A percentile compares a stretch with the other conserved stretches of the same genome.
phyloP scores from a whole-genome alignment of 495 filamentous ascomycete genomes.

The Neurospora sp. region DNA sequence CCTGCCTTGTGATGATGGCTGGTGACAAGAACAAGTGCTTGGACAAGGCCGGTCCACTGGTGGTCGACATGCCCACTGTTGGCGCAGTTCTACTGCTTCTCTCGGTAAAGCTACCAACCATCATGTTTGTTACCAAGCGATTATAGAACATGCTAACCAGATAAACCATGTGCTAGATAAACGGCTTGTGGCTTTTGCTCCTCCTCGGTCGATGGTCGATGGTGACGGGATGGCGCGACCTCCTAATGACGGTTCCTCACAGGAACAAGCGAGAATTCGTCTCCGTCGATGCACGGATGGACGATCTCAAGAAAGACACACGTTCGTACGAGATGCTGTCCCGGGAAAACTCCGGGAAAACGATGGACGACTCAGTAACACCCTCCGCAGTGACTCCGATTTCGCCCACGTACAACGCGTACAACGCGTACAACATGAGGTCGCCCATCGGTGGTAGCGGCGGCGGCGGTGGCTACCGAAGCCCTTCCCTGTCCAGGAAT shows the following conservation, averaged over 20 bases:
- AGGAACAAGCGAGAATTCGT: slow-evolving; percentile 64
- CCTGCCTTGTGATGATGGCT: slow-evolving; percentile 49
- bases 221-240: slow-evolving; percentile 70
- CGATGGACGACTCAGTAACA: slow-evolving; percentile 33
- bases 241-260: slow-evolving; percentile 39
- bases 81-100: slow-evolving; percentile 74
- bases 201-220: slow-evolving; percentile 75
- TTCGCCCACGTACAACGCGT: slow-evolving; percentile 20
- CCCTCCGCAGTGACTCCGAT: slow-evolving; percentile 37
- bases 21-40: slow-evolving; percentile 61
- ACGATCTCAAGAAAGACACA: slow-evolving; percentile 49
- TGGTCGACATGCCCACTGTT: slow-evolving; percentile 65
- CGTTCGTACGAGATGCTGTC: slow-evolving; percentile 78
- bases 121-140: neutral
- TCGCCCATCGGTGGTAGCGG: slow-evolving; percentile 17
- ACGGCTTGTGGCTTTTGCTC: slow-evolving; percentile 75
- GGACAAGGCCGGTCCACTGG: slow-evolving; percentile 41
- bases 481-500: slow-evolving; percentile 8
- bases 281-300: slow-evolving; percentile 64
- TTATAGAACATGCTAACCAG: slow-evolving; percentile 2
- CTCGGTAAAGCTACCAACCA: slow-evolving; percentile 43
- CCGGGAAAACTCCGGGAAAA: slow-evolving; percentile 37
- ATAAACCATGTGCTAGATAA: slow-evolving; percentile 39
- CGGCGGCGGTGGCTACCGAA: neutral
- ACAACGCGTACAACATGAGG: slow-evolving; percentile 6